Evolutionary conservation across 1,284 basidiomycete species (phyloP).

Genomic region (Moesziomyces sp.): DNA sequence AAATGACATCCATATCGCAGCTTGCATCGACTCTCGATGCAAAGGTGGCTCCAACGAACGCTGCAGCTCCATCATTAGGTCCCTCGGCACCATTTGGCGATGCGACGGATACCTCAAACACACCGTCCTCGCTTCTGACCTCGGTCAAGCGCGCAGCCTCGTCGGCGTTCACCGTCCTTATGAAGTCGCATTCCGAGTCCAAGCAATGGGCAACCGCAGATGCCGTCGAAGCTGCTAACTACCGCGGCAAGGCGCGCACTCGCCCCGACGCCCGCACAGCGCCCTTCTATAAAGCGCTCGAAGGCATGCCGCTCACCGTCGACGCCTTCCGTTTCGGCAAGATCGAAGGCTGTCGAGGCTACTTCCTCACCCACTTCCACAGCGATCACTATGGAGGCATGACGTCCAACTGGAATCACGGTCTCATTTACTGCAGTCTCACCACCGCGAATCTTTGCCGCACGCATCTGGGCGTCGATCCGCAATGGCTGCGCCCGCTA

Average conservation of each 20-base stretch:
- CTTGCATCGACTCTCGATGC: slow-evolving; percentile 27
- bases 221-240: slow-evolving; percentile 52
- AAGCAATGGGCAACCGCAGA: slow-evolving; percentile 60
- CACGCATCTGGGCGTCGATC: slow-evolving; percentile 87
- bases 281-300: slow-evolving; percentile 73
- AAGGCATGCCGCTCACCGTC: slow-evolving; percentile 96
- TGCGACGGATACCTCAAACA: neutral
- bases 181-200: slow-evolving; percentile 56
- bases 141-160: slow-evolving; percentile 30
- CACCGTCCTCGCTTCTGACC: slow-evolving; percentile 18
- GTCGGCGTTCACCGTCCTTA: slow-evolving; percentile 57
- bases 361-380: slow-evolving; percentile 76
- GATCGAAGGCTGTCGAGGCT: slow-evolving; percentile 87
- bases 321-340: slow-evolving; percentile 93
- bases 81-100: neutral
- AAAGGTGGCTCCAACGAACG: slow-evolving; percentile 15
- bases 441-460: slow-evolving; percentile 88
- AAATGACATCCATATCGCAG: slow-evolving; percentile 39
- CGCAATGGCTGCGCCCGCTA: slow-evolving; percentile 85
- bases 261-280: slow-evolving; percentile 37
- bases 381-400: slow-evolving; percentile 70
- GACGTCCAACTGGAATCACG: slow-evolving; percentile 81
- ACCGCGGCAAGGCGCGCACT: slow-evolving; percentile 34
- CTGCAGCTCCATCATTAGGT: neutral
- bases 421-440: slow-evolving; percentile 90